Base-by-base conservation (phyloP, 2,329 filamentous ascomycete genomes). In the Pseudogymnoascus pannorum region DNA sequence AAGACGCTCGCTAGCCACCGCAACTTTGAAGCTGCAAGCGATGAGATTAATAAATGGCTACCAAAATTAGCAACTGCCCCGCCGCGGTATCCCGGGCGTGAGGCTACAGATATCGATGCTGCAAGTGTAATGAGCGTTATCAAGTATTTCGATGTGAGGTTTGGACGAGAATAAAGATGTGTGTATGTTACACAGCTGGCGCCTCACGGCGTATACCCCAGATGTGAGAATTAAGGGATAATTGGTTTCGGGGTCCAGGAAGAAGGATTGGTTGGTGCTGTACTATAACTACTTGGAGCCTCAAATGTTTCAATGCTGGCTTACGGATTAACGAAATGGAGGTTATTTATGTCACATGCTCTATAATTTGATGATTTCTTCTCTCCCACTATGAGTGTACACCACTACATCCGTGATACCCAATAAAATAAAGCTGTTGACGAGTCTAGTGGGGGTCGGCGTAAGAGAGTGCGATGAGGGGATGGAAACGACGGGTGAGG, bases 61-160 rank as follows among this genome's bases (percentile, higher is more conserved):
- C 88, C 88, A 1, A 87, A 87, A 72, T 81, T 92, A 14, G 86
- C 87, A 16, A 80, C 81, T 0, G 57, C 57, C n/a, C 80, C 70
- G 18, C 68, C 68, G 60, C 61, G 66, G 60, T 66, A 75, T 75
- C 58, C 70, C 72, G 60, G 72, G 72, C 60, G 74, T 75, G 64
- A 77, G 77, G 85, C 88, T 1, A 85, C 92, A 68, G 89, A 92
- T 72, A 88, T 92, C 14, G 89, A 92, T 74, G 88, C 89, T 5
- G 89, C 89, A 0, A 92, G 88, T 72, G 91, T 92, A 60, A 92
- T 92, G 89, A 87, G 87, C 42, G 89, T 92, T n/a, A 75, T 92
- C 63, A 89, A 89, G 73, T 87, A 89, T 65, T 92, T 92, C 74
- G 89, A 92, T 69, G 80, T 90, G 58, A 78, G 89, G 60, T 92